Evolutionary conservation across 148 eudicot species (phyloP), one percentile per base, ranked within the genome.

Genomic region (Cornus florida): DNA sequence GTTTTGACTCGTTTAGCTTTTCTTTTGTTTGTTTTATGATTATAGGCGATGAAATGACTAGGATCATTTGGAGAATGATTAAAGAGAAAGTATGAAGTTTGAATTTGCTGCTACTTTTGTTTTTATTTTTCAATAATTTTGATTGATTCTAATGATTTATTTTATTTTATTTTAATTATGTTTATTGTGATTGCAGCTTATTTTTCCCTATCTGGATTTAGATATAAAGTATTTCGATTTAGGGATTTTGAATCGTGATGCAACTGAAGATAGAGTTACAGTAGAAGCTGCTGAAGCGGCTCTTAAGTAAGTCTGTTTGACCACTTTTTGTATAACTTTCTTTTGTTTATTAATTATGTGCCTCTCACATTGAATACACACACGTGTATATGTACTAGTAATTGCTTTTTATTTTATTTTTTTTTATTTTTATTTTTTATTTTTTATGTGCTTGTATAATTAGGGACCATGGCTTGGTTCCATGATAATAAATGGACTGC

Each of bases 31-130:
- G 22, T 11, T n/a, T 74, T 72, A 20, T 70, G 24, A 46, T 67
- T 72, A 38, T 60, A 91, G 95, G 95, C 35, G 95, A 91, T 87
- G 95, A 91, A 70, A 91, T 91, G 95, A 77, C 95, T 23, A 82
- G 95, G 82, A 81, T 91, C 32, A 91, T 91, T 67, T 91, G 95
- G 95, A 67, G 72, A 53, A 84, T 81, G 91, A 91, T 91, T 73
- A 91, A 91, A 56, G 88, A 91, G 32, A 91, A 88, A 82, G 95
- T 90, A n/a, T 33, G 71, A 10, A 43, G 19, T 39, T 7, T 32
- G 5, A 48, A 14, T 56, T 64, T 56, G 69, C 28, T 11, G 39
- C 10, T 62, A 1, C 1, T 64, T 50, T 60, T 12, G 7, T 56
- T 28, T 6, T 72, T 20, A 33, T 17, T 31, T 46, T 24, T 39